phyloP scores from a whole-genome alignment of 129 eudicot species.

The Arctium lappa region DNA sequence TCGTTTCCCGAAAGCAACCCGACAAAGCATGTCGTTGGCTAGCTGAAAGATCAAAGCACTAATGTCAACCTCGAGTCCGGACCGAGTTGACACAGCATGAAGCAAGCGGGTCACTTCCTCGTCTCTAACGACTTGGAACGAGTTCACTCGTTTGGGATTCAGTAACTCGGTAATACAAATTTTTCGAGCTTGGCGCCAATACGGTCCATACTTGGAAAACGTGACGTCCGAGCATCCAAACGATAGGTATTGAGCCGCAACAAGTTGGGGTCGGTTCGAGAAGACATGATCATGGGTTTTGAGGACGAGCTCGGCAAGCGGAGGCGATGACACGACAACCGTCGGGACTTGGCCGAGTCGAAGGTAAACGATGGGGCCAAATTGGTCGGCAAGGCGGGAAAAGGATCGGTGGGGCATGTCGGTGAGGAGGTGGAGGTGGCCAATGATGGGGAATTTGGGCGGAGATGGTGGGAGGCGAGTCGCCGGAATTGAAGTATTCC shows the following conservation, averaged over 20 bases:
- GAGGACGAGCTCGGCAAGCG: conserved; percentile 40
- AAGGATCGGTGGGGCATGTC: conserved; percentile 43
- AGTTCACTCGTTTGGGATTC: conserved; percentile 39
- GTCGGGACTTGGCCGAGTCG: conserved; percentile 37
- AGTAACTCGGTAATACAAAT: conserved; percentile 50
- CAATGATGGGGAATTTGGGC: conserved; percentile 29
- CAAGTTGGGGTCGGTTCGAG: conserved; percentile 46
- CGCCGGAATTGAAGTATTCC: conserved; percentile 4
- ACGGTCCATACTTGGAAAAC: conserved; percentile 51
- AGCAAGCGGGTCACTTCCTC: conserved; percentile 39
- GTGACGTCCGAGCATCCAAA: conserved; percentile 54
- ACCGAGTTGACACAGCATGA: background rate
- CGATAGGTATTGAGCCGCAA: conserved; percentile 43
- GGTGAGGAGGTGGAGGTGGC: conserved; percentile 47
- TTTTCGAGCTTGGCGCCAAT: conserved; percentile 52
- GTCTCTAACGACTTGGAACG: conserved; percentile 37
- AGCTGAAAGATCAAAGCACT: conserved; percentile 35
- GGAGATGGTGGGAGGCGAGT: conserved; percentile 28
- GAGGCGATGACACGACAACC: conserved; percentile 27
- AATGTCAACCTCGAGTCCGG: conserved; percentile 20
- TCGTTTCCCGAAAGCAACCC: conserved; percentile 46
- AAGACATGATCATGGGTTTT: conserved; percentile 47
- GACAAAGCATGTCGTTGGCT: conserved; percentile 43
- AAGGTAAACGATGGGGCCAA: conserved; percentile 39
- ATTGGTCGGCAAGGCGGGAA: conserved; percentile 17